These are phyloP conservation scores for Baffinella frigidus DNA, from an alignment of 208 protist genomes.

Conservation along the genomic window DNA sequence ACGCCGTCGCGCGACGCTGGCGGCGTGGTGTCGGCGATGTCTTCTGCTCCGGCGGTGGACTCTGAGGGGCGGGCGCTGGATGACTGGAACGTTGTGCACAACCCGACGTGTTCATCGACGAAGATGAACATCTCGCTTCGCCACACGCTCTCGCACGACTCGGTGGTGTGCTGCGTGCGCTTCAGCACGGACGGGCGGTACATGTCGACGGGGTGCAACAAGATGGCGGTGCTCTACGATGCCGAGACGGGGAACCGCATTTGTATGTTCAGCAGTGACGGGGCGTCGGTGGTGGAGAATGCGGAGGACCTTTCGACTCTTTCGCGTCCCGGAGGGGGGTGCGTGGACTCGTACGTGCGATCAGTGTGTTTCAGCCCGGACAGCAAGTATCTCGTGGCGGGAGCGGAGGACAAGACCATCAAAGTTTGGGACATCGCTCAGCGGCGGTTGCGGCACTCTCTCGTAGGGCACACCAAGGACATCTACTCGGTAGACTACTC, in stretches of 20 bases:
- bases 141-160: slow-evolving; percentile 56
- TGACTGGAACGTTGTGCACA: slow-evolving; percentile 58
- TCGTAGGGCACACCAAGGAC: slow-evolving; percentile 76
- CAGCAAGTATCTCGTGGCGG: slow-evolving; percentile 81
- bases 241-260: slow-evolving; percentile 56
- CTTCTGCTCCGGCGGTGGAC: slow-evolving; percentile 20
- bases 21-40: not conserved
- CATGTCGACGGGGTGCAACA: slow-evolving; percentile 52
- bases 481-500: slow-evolving; percentile 79
- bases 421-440: slow-evolving; percentile 73
- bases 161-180: slow-evolving; percentile 56
- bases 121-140: slow-evolving; percentile 3
- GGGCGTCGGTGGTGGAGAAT: not conserved
- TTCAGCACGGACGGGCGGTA: slow-evolving; percentile 47
- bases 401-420: slow-evolving; percentile 81
- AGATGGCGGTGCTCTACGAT: slow-evolving; percentile 73
- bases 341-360: slow-evolving; percentile 75
- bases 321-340: not conserved
- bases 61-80: slow-evolving; percentile 15
- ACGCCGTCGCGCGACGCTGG: no score
- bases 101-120: not conserved
- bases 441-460: slow-evolving; percentile 65
- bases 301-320: not conserved
- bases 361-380: slow-evolving; percentile 79
- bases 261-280: not conserved